A percentile compares a stretch with the other conserved stretches of the same genome.
Evolutionary conservation across 164 flowering plant species (phyloP).

Genomic region (Chimonanthus praecox): DNA sequence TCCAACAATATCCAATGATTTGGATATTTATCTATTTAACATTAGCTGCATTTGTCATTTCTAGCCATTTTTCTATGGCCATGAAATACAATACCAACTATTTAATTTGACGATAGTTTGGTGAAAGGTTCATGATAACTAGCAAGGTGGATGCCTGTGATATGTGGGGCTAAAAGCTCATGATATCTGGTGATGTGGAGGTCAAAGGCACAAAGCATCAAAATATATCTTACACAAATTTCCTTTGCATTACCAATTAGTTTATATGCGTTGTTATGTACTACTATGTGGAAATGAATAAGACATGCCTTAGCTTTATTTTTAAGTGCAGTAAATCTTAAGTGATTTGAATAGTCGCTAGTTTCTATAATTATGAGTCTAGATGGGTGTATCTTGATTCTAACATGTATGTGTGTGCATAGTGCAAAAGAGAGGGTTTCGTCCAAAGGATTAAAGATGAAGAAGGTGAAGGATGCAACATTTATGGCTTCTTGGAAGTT

Average conservation of each 20-base stretch:
- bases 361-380: not conserved
- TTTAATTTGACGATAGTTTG: too few species aligned
- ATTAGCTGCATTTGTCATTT: too few species aligned
- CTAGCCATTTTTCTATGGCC: too few species aligned
- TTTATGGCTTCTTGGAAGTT: conserved; percentile 64
- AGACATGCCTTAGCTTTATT: not conserved
- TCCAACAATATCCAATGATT: too few species aligned
- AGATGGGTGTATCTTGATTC: not conserved
- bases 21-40: too few species aligned
- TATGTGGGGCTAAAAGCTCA: not conserved
- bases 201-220: not conserved
- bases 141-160: not conserved
- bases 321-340: not conserved
- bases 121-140: too few species aligned
- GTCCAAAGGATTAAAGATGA: conserved; percentile 60
- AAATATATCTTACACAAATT: too few species aligned
- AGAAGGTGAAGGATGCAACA: conserved; percentile 82
- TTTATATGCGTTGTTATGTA: not conserved
- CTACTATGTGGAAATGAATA: not conserved
- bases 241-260: not conserved
- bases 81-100: too few species aligned
- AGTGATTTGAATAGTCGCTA: not conserved
- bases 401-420: not conserved
- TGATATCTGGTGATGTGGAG: not conserved
- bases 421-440: conserved; percentile 81